A percentile compares a stretch with the other conserved stretches of the same genome.
These are phyloP conservation scores for Diospyros kaki DNA, from an alignment of 148 eudicot species.

Conservation along the genomic window DNA sequence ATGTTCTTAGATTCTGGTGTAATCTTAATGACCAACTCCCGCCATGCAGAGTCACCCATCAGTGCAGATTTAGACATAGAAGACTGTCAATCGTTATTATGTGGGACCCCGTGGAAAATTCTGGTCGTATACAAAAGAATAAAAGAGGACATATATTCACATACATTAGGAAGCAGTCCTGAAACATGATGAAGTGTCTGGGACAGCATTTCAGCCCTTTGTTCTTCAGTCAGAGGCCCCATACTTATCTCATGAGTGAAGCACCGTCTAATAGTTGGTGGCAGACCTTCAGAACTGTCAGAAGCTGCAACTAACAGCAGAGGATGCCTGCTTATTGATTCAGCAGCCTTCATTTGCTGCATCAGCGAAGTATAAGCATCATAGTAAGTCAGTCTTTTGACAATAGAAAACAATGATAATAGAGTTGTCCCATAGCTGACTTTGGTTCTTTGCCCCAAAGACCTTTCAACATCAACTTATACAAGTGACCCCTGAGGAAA, in stretches of 20 bases:
- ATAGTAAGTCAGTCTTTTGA: neutral
- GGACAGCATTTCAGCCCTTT: slow-evolving; percentile 69
- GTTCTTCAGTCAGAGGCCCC: slow-evolving; percentile 81
- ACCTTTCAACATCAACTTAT: neutral
- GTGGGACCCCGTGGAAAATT: neutral
- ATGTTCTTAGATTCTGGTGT: slow-evolving; percentile 1
- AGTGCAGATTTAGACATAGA: neutral
- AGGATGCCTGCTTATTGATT: slow-evolving; percentile 41
- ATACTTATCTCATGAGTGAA: slow-evolving; percentile 89
- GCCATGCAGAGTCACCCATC: neutral
- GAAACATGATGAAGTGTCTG: slow-evolving; percentile 54
- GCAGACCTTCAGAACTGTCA: slow-evolving; percentile 83
- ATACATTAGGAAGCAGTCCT: slow-evolving; percentile 58
- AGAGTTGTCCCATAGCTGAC: neutral
- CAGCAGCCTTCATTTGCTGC: slow-evolving; percentile 40
- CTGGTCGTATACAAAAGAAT: neutral
- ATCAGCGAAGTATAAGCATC: slow-evolving; percentile 17
- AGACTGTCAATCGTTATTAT: neutral
- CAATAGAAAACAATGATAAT: neutral
- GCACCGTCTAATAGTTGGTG: slow-evolving; percentile 84
- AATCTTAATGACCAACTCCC: neutral
- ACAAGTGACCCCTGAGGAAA: neutral
- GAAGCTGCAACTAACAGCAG: slow-evolving; percentile 71
- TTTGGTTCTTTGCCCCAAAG: neutral
- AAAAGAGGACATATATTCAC: slow-evolving; percentile 22